Conservation (phyloP, 2,329 filamentous ascomycete genomes). For the Blastomyces parvus region DNA sequence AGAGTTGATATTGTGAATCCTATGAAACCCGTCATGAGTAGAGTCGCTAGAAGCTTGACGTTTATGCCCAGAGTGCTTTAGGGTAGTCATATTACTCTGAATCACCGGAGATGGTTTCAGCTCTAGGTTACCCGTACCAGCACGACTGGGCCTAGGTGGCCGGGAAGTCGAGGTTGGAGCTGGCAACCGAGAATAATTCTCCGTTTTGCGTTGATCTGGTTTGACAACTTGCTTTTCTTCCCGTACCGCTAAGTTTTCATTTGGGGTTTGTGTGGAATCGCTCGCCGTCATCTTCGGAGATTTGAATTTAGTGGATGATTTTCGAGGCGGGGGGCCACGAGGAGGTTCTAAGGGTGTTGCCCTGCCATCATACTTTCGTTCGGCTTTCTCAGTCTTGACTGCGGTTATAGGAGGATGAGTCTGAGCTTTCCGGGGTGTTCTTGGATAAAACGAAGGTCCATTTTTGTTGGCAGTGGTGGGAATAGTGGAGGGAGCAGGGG, state of each 20-base stretch:
- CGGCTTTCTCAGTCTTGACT: not conserved
- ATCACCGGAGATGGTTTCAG: constrained; percentile 45
- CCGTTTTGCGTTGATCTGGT: constrained; percentile 12
- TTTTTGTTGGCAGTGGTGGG: constrained; percentile 3
- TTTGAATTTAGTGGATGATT: constrained; percentile 50
- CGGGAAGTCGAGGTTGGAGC: constrained; percentile 29
- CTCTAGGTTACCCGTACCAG: constrained; percentile 56
- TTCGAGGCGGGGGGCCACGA: constrained; percentile 53
- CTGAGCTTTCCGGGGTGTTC: constrained; percentile 3
- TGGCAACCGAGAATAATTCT: constrained; percentile 23
- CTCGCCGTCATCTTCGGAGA: constrained; percentile 27
- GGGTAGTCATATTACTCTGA: constrained; percentile 45
- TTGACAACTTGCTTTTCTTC: constrained; percentile 29
- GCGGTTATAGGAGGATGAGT: constrained; percentile 7
- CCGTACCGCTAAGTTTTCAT: constrained; percentile 23
- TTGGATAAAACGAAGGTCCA: not conserved
- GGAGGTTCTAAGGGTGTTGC: constrained; percentile 26
- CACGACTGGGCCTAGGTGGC: constrained; percentile 56
- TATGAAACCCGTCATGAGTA: constrained; percentile 21
- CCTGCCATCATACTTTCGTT: not conserved
- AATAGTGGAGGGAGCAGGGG: constrained; percentile 11
- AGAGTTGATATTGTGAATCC: constrained; percentile 26
- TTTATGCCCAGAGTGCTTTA: constrained; percentile 42
- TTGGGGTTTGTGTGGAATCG: not conserved
- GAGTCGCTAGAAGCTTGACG: constrained; percentile 40